Evolutionary conservation across 225 moss, liverwort and hornwort genomes (phyloP), one percentile per base, ranked within the genome.

Genomic region (Marchantia polymorpha): DNA sequence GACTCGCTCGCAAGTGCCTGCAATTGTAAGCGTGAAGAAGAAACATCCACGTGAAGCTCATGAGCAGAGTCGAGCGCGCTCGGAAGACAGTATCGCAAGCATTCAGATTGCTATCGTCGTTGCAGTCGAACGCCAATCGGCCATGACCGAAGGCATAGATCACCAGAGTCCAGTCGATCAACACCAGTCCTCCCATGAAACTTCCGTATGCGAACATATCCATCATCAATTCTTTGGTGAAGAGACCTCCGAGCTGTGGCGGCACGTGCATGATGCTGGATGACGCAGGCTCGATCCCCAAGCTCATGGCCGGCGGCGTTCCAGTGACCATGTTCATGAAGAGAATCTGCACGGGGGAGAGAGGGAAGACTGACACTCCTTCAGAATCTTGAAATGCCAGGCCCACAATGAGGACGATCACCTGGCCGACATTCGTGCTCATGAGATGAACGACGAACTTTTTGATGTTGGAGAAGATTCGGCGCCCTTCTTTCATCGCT

Each of bases 21-120:
- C 88, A 90, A 79, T 90, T 88, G 86, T 79, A 88, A 26, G 90
- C 88, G 56, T 88, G 88, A 52, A 90, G 85, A 25, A 90, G 64
- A 76, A 90, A 85, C 88, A 90, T 88, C 88, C 88, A 90, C 7
- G 81, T 86, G 82, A 88, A 88, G 2, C 84, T 59, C 90, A 90
- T 90, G 22, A 84, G 77, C 64, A 90, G 84, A 26, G 82, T 81
- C 25, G 88, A 88, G n/a, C 88, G 74, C 0, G 90, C 90, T 7
- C 82, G 78, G 79, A 90, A 90, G 55, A 90, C 84, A 5, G 84
- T 86, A 22, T 65, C 68, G 52, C 50, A 76, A 13, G 76, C 59
- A 16, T 59, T 59, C 59, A 76, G 31, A 63, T 76, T 76, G 58
- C 59, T 47, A 48, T 76, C 76, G 12, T 47, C 76, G 76, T 76